Evolutionary conservation across 495 filamentous ascomycete species (phyloP), one percentile per base, ranked within the genome.

Genomic region (Chaetomium tenue): DNA sequence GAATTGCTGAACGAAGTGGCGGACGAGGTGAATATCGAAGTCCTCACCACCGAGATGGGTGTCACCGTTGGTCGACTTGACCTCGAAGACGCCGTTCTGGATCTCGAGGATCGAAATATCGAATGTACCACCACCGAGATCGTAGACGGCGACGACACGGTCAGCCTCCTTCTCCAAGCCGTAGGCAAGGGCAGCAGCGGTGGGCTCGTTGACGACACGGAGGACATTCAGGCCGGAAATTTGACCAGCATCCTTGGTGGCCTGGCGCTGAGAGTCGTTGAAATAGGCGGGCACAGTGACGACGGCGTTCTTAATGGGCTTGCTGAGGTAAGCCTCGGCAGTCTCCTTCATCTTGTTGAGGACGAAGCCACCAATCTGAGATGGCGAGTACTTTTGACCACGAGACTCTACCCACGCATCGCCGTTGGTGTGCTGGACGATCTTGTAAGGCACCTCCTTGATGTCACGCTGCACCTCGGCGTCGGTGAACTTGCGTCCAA

Each of bases 341-440:
- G 93, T 97, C 83, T 97, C 93, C 86, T 96, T 97, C 93, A 97
- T 97, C 84, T 97, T 97, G 75, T 91, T 87, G 68, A 98, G 85
- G 70, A 97, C 83, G 79, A 98, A 97, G 72, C 94, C 94, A 83
- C 94, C 94, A 68, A 98, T 91, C 81, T 98, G 94, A 6, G 93
- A 97, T 48, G 94, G 94, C 68, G 94, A 98, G 85, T 98, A 98
- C 76, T 92, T 96, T 80, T 97, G 87, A 71, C 91, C 93, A 70
- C 92, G 92, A 70, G 94, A 93, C 81, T 93, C 88, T 62, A 98
- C 89, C 94, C 94, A 98, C 70, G 94, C 94, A 72, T 98, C 94
- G 70, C 94, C 94, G 75, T 98, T 98, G 78, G 83, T 86, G 87
- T 98, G 94, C 80, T 97, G 93, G 53, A 98, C 88, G 71, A 98